Percentiles rank a stretch among this genome's conserved stretches.
phyloP scores from a whole-genome alignment of 2,329 filamentous ascomycete species.

The Chrysoporthe deuterocubensis region DNA sequence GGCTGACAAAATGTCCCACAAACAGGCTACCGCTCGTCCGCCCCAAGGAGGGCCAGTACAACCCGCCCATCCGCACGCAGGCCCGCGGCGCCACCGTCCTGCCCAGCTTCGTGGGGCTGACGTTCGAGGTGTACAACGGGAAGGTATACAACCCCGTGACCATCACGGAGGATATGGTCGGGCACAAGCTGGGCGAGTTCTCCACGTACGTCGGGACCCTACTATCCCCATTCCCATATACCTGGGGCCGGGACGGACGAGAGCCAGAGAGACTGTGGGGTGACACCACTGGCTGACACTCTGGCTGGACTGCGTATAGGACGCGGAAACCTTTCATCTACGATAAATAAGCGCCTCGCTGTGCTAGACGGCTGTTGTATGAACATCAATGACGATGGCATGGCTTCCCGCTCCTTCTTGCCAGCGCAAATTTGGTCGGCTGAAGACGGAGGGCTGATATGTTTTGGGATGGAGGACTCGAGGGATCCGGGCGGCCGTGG shows the following conservation, averaged over 20 bases:
- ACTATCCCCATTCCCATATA: no score
- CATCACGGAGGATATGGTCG: conserved; percentile 95
- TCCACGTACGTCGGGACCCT: conserved; percentile 68
- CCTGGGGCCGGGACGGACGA: no score
- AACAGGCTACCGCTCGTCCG: conserved; percentile 66
- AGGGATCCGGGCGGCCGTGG: not conserved
- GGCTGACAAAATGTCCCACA: conserved; percentile 1
- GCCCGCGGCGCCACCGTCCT: conserved; percentile 88
- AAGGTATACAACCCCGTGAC: conserved; percentile 81
- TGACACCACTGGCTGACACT: not conserved
- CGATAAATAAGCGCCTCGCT: conserved; percentile 39
- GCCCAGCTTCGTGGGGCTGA: conserved; percentile 87
- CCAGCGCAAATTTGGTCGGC: not conserved
- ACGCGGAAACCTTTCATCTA: conserved; percentile 64
- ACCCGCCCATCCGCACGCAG: conserved; percentile 80
- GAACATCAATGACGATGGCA: not conserved
- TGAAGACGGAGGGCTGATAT: not conserved
- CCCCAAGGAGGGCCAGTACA: conserved; percentile 62
- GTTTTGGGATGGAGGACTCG: not conserved
- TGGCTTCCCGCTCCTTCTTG: not conserved
- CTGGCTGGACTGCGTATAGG: conserved; percentile 38
- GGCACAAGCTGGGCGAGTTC: conserved; percentile 93
- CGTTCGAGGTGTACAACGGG: conserved; percentile 91
- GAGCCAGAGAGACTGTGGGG: not conserved
- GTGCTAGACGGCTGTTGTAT: not conserved